Evolutionary conservation across 2,329 filamentous ascomycete species (phyloP), one percentile per base, ranked within the genome.

Genomic region (Trichophyton simii): DNA sequence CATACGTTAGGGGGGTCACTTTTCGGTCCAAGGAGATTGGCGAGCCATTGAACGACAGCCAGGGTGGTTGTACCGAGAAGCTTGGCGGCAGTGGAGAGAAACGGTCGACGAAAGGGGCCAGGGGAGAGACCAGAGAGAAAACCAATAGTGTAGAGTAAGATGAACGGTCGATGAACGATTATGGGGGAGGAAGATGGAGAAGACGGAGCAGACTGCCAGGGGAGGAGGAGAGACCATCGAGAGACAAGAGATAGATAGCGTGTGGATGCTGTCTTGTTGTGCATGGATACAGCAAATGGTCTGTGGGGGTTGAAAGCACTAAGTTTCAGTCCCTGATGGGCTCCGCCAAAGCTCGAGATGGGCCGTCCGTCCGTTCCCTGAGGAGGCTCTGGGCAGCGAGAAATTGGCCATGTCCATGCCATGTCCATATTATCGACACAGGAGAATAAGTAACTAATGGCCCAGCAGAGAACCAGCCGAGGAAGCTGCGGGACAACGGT

Each of bases 41-140:
- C 22, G 48, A 54, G 48, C 28, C 18, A 28, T 44, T 36, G 34
- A 11, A 36, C 5, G 48, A 25, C 13, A 31, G 20, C 28, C 48
- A 54, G 48, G 48, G 48, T 54, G 48, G 48, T 54, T 54, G 54
- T 57, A 57, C 54, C 54, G 54, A 57, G 54, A 57, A 57, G 54
- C 54, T 57, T 57, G 54, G 54, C 54, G 31, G 54, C 31, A 13
- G 36, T 42, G 31, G 31, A 38, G 36, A 54, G 13, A 42, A 31
- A 20, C 54, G 34, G n/a, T n/a, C 28, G 38, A 38, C 28, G 54
- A 31, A 31, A 36, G 54, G 18, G 54, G 34, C 34, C n/a, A n/a
- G n/a, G 54, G 28, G 18, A 42, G 36, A 13, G 22, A 57, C 25
- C 25, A 28, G 9, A 22, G 28, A 57, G 31, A 36, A 9, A 8